Evolutionary conservation across 2,329 filamentous ascomycete species (phyloP).

Genomic region (Hymenoscyphus salicellus): DNA sequence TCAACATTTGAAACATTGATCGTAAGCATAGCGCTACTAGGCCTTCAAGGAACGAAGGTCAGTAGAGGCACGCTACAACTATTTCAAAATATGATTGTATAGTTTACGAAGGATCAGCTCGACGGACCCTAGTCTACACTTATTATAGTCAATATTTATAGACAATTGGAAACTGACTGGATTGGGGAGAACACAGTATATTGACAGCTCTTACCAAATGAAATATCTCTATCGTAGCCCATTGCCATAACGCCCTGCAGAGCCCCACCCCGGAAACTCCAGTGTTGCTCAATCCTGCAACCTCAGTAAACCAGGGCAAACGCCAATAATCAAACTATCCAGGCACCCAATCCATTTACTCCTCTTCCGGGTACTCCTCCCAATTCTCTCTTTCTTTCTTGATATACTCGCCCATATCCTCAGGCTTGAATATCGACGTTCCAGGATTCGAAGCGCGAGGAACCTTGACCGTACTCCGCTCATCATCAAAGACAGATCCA

Average conservation of each 20-base stretch:
- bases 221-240: too few species aligned
- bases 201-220: too few species aligned
- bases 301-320: not conserved
- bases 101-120: too few species aligned
- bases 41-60: too few species aligned
- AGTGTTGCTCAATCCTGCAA: not conserved
- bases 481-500: constrained; percentile 83
- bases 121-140: too few species aligned
- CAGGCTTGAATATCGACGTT: constrained; percentile 70
- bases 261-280: not conserved
- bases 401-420: constrained; percentile 69
- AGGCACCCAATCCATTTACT: constrained; percentile 20
- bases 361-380: constrained; percentile 55
- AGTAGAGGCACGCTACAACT: too few species aligned
- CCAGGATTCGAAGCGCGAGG: constrained; percentile 62
- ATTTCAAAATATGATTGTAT: too few species aligned
- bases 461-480: constrained; percentile 65
- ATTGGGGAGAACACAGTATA: too few species aligned
- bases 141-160: not conserved
- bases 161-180: not conserved
- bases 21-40: too few species aligned
- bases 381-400: constrained; percentile 81
- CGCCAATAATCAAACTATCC: not conserved
- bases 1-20: too few species aligned
- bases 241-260: too few species aligned